Conservation (phyloP, 176 grass and related monocot genomes). For the Bolboschoenus planiculmis region DNA sequence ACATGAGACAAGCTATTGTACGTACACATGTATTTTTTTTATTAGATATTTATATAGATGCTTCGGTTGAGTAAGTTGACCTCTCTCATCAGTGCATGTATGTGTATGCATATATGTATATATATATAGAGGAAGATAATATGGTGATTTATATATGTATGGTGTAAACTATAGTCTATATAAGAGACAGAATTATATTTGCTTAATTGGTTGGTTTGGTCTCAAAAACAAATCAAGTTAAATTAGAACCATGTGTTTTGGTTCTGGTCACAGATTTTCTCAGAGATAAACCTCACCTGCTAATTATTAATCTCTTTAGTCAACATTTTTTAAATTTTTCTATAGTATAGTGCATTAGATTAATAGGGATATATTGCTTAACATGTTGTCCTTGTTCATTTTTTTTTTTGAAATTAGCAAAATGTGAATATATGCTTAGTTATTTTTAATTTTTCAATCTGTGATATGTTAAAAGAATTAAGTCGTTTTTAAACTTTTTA, state of each 20-base stretch:
- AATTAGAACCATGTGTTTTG: neutral
- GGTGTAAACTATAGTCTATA: neutral
- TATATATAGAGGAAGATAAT: too few relatives aligned
- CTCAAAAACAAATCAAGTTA: neutral
- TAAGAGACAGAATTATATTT: neutral
- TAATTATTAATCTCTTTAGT: neutral
- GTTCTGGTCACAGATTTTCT: neutral
- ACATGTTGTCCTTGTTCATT: neutral
- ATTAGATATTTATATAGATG: too few relatives aligned
- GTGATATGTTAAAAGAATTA: too few relatives aligned
- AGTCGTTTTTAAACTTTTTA: too few relatives aligned
- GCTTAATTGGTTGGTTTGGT: neutral
- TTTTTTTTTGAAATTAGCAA: neutral
- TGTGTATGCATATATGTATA: too few relatives aligned
- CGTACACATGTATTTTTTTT: too few relatives aligned
- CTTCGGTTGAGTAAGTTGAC: neutral
- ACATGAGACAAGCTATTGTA: too few relatives aligned
- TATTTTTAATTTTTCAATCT: too few relatives aligned
- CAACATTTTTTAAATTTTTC: neutral
- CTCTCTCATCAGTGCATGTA: too few relatives aligned
- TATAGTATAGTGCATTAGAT: neutral
- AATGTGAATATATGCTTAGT: too few relatives aligned
- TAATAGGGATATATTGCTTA: neutral
- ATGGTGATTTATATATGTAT: too few relatives aligned
- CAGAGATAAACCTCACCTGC: neutral